Percentiles rank a stretch among this genome's conserved stretches.
phyloP scores from a whole-genome alignment of 441 rosid genomes.

The Hypseocharis bilobata region DNA sequence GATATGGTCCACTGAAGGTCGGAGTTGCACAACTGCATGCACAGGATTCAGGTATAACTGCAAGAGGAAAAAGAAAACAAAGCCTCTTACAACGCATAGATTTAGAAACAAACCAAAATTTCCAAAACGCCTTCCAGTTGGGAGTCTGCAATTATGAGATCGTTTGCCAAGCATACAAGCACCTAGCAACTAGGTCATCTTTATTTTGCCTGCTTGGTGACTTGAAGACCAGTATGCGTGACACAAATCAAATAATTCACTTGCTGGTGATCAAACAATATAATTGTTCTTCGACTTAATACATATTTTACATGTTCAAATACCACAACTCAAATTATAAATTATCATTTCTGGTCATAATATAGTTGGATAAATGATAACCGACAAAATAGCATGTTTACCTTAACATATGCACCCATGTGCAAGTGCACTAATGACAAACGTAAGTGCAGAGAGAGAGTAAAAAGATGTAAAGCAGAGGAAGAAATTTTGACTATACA shows the following conservation, averaged over 20 bases:
- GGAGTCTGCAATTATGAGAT: not conserved
- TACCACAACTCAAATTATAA: not conserved
- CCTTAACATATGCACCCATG: too few relatives aligned
- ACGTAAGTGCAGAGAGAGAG: too few relatives aligned
- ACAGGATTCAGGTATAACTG: conserved; percentile 81
- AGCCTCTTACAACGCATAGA: conserved; percentile 11
- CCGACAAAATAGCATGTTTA: not conserved
- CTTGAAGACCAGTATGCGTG: not conserved
- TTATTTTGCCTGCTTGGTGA: not conserved
- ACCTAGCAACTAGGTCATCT: not conserved
- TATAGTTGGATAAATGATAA: not conserved
- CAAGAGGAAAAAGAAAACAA: conserved; percentile 27
- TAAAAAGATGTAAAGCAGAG: too few relatives aligned
- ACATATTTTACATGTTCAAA: not conserved
- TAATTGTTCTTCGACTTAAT: not conserved
- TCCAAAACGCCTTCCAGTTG: not conserved
- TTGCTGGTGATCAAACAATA: not conserved
- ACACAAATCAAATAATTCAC: not conserved
- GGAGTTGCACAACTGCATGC: conserved; percentile 75
- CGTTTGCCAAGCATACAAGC: not conserved
- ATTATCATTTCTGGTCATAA: not conserved
- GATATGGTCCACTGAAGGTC: conserved; percentile 51
- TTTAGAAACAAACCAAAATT: not conserved
- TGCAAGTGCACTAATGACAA: too few relatives aligned
- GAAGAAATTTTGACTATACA: too few relatives aligned